Percentiles rank a stretch among this genome's conserved stretches.
phyloP scores from a whole-genome alignment of 805 yeast genomes.

The Ogataea glucozyma region DNA sequence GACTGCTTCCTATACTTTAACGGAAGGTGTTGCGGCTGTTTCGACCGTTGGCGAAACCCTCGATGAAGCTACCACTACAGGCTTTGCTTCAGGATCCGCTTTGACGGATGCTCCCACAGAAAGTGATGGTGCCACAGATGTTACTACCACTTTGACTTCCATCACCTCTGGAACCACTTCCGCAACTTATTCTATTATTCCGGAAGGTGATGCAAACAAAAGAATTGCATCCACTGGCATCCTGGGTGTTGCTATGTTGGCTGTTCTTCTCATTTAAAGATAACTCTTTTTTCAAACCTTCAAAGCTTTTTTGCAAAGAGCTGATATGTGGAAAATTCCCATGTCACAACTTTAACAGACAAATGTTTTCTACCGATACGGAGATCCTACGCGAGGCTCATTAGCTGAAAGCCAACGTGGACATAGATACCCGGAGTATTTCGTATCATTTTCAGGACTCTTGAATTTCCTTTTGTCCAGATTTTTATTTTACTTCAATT shows the following conservation, averaged over 20 bases:
- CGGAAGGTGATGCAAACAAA: conserved; percentile 27
- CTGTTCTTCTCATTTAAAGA: conserved; percentile 26
- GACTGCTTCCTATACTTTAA: no score
- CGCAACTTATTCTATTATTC: conserved; percentile 12
- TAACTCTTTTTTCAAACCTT: conserved; percentile 1
- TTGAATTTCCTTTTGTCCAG: conserved; percentile 10
- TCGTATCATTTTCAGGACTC: conserved; percentile 21
- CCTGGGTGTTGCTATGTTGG: conserved; percentile 24
- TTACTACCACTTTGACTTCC: conserved; percentile 1
- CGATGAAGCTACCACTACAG: conserved; percentile 10
- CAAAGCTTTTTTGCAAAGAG: neutral
- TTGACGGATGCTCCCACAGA: conserved; percentile 9
- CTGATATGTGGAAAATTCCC: conserved; percentile 9
- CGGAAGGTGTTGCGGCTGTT: neutral
- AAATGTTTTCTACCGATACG: no score
- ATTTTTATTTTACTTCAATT: conserved; percentile 6
- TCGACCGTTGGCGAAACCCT: conserved; percentile 6
- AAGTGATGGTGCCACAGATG: conserved; percentile 6
- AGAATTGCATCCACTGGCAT: conserved; percentile 26
- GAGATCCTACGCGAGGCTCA: no score
- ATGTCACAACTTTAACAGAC: no score
- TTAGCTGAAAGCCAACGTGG: no score
- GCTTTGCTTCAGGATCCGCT: conserved; percentile 5
- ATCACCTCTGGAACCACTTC: conserved; percentile 9
- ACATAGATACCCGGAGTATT: conserved; percentile 11